Percentiles rank a stretch among this genome's conserved stretches.
phyloP scores from a whole-genome alignment of 2,329 filamentous ascomycete genomes.

The Microdochium nivale region DNA sequence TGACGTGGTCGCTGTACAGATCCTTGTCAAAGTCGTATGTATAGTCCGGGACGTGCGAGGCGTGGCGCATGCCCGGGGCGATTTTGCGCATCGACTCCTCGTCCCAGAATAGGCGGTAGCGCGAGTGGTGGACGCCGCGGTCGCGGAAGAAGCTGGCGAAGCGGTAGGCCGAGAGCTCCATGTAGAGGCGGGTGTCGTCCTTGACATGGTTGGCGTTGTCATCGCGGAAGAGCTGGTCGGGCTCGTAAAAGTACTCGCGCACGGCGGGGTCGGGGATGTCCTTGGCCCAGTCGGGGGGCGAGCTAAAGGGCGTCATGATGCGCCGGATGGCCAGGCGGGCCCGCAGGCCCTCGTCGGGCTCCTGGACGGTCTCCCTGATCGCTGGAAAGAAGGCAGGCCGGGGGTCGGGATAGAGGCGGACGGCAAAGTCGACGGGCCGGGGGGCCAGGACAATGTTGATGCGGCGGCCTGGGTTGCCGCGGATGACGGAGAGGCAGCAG shows the following conservation, averaged over 20 bases:
- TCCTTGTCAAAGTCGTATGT: neutral
- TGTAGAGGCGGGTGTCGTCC: neutral
- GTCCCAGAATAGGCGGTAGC: neutral
- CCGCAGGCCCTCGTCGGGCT: neutral
- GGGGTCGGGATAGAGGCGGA: neutral
- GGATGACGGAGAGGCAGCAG: neutral
- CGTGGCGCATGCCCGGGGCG: neutral
- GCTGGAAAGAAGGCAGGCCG: neutral
- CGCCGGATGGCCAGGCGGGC: neutral
- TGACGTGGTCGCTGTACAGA: neutral
- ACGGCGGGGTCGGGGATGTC: neutral
- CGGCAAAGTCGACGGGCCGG: neutral
- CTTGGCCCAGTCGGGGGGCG: neutral
- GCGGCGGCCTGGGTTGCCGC: neutral
- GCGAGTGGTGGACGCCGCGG: neutral
- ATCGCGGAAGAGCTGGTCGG: neutral
- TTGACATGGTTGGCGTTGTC: neutral
- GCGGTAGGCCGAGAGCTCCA: neutral
- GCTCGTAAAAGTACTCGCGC: neutral
- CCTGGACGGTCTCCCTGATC: neutral
- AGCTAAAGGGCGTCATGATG: neutral
- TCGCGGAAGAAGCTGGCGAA: neutral
- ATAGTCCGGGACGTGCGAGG: neutral
- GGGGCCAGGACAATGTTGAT: neutral
- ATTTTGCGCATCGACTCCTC: neutral